Conservation (phyloP, 2,329 filamentous ascomycete species). For the Arachnomyces sp. region DNA sequence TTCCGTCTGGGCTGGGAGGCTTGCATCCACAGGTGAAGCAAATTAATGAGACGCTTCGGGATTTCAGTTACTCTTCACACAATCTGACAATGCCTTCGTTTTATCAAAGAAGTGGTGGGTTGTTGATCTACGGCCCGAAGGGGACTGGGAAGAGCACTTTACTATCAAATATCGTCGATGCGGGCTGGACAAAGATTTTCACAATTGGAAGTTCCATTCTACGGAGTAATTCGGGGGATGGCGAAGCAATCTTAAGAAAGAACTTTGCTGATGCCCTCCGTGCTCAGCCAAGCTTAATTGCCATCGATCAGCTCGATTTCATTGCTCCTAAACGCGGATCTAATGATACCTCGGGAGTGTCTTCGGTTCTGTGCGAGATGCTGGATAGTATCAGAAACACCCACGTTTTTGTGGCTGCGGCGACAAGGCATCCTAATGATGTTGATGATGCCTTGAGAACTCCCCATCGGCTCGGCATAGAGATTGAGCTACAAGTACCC, state of each 20-base stretch:
- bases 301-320: slow-evolving; percentile 70
- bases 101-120: slow-evolving; percentile 44
- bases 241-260: slow-evolving; percentile 53
- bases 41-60: slow-evolving; percentile 60
- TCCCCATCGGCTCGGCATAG: slow-evolving; percentile 55
- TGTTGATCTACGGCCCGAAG: slow-evolving; percentile 71
- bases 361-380: slow-evolving; percentile 33
- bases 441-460: slow-evolving; percentile 63
- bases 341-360: slow-evolving; percentile 32
- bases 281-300: slow-evolving; percentile 65
- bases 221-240: slow-evolving; percentile 32
- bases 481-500: slow-evolving; percentile 71
- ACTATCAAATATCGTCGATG: slow-evolving; percentile 58
- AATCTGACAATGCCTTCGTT: slow-evolving; percentile 33
- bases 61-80: slow-evolving; percentile 39
- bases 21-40: slow-evolving; percentile 55
- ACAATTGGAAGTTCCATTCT: slow-evolving; percentile 30
- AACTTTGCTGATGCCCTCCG: slow-evolving; percentile 62
- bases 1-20: slow-evolving; percentile 55
- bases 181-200: slow-evolving; percentile 64
- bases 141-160: slow-evolving; percentile 81
- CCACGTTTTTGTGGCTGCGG: slow-evolving; percentile 65
- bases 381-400: slow-evolving; percentile 35
- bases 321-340: slow-evolving; percentile 56
- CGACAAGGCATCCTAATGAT: slow-evolving; percentile 64